Evolutionary conservation across 306 rosid species (phyloP).

Genomic region (Sicyos baderoa): DNA sequence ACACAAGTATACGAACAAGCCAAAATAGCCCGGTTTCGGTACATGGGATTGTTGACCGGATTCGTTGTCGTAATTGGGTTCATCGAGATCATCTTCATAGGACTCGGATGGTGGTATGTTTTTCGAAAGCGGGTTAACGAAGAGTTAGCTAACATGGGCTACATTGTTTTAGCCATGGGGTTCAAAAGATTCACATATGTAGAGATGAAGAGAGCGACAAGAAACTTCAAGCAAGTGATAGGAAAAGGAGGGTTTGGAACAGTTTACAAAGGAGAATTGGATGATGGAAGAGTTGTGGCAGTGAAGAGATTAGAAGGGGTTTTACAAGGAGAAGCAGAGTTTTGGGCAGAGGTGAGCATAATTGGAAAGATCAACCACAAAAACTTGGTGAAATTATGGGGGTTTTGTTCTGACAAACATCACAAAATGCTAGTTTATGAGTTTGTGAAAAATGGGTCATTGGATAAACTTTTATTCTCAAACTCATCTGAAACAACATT

Average conservation of each 20-base stretch:
- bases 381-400: constrained; percentile 37
- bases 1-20: constrained; percentile 1
- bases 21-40: neutral
- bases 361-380: constrained; percentile 39
- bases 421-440: constrained; percentile 38
- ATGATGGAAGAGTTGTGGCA: constrained; percentile 29
- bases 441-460: constrained; percentile 28
- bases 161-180: constrained; percentile 28
- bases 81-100: constrained; percentile 24
- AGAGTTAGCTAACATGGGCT: constrained; percentile 30
- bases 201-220: constrained; percentile 29
- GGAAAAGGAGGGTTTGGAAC: constrained; percentile 33
- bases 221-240: constrained; percentile 25
- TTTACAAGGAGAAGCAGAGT: constrained; percentile 34
- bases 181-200: constrained; percentile 27
- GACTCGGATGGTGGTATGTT: constrained; percentile 28
- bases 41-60: neutral
- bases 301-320: constrained; percentile 39
- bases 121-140: constrained; percentile 21
- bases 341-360: constrained; percentile 42
- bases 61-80: neutral
- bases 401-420: constrained; percentile 28
- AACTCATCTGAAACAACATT: neutral
- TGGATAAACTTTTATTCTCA: constrained; percentile 29
- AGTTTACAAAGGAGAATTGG: constrained; percentile 30